phyloP scores from a whole-genome alignment of 306 rosid genomes.

The Glycine tomentella region DNA sequence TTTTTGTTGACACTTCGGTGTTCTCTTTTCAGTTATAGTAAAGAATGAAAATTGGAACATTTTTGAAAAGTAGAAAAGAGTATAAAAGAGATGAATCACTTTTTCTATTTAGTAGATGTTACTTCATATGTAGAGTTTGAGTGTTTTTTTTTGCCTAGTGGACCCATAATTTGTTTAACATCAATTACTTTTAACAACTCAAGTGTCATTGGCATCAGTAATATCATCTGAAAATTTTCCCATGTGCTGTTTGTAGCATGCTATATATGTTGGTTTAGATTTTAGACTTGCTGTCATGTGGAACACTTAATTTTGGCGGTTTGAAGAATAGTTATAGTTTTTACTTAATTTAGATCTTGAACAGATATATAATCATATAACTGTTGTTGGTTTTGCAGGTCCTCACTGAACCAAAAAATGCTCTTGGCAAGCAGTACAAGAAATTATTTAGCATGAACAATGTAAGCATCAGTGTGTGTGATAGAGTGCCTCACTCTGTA shows the following conservation, averaged over 20 bases:
- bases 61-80: neutral
- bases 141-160: neutral
- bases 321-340: constrained; percentile 29
- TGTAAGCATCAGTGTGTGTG: constrained; percentile 56
- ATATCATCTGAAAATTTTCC: neutral
- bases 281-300: constrained; percentile 18
- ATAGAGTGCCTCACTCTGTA: neutral
- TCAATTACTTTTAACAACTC: neutral
- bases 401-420: constrained; percentile 90
- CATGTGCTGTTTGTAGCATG: constrained; percentile 15
- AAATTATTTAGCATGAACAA: constrained; percentile 87
- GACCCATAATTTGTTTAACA: neutral
- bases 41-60: too few relatives aligned
- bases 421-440: constrained; percentile 96
- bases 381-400: constrained; percentile 63
- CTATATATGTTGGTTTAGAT: neutral
- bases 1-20: too few relatives aligned
- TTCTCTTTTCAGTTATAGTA: too few relatives aligned
- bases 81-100: neutral
- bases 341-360: constrained; percentile 17
- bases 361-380: constrained; percentile 24
- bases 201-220: neutral
- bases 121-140: neutral
- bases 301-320: constrained; percentile 31
- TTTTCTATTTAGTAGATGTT: neutral